These are phyloP conservation scores for Chytriomyces confervae DNA, from an alignment of 192 early-diverging fungal species.

Conservation along the genomic window DNA sequence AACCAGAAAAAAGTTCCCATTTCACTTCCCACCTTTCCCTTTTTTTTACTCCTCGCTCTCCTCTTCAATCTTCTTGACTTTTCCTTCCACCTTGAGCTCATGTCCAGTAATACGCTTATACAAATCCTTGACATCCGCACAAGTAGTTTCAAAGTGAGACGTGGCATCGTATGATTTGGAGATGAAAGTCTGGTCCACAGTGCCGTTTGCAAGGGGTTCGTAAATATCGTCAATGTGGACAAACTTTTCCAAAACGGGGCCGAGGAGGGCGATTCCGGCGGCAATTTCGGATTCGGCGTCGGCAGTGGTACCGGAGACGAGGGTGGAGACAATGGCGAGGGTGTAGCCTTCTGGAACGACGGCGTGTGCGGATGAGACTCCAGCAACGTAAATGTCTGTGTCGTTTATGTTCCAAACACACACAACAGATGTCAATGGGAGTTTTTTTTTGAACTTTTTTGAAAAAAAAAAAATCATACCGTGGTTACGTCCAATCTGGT, in stretches of 20 bases:
- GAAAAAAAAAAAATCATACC: slow-evolving; percentile 42
- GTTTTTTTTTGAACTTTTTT: not conserved
- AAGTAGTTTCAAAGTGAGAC: slow-evolving; percentile 97
- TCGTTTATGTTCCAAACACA: not conserved
- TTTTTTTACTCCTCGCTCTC: slow-evolving; percentile 24
- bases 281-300: slow-evolving; percentile 89
- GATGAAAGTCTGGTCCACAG: slow-evolving; percentile 81
- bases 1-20: not conserved
- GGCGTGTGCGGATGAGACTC: slow-evolving; percentile 85
- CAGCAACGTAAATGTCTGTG: slow-evolving; percentile 91
- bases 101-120: slow-evolving; percentile 72
- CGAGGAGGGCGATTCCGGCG: slow-evolving; percentile 84
- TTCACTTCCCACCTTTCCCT: not conserved
- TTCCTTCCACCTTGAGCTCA: slow-evolving; percentile 62
- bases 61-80: slow-evolving; percentile 60
- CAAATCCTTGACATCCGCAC: slow-evolving; percentile 92
- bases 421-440: not conserved
- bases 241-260: slow-evolving; percentile 91
- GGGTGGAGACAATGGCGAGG: slow-evolving; percentile 94
- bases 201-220: slow-evolving; percentile 84
- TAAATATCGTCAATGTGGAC: slow-evolving; percentile 82
- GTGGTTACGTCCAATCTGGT: slow-evolving; percentile 88
- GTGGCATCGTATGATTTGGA: slow-evolving; percentile 97
- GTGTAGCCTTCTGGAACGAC: slow-evolving; percentile 87
- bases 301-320: slow-evolving; percentile 84